Evolutionary conservation across 352 stramenopile genomes (phyloP).

Genomic region (Aphanomyces invadans): DNA sequence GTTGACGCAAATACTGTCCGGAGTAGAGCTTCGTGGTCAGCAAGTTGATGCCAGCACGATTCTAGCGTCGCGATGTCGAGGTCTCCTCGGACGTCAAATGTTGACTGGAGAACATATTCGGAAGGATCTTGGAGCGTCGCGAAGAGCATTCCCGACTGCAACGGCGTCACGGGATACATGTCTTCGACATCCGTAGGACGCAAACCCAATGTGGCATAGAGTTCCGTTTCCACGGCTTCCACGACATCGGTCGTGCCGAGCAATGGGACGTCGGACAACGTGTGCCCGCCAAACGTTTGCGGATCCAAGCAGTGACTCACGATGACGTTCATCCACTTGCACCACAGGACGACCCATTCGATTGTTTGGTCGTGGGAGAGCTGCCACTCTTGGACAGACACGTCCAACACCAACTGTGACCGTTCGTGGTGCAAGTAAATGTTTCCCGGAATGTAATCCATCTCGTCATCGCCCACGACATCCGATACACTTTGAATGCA

Average conservation of each 20-base stretch:
- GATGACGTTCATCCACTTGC: neutral
- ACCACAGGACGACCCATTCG: neutral
- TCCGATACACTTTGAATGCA: neutral
- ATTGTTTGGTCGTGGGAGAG: neutral
- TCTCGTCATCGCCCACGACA: neutral
- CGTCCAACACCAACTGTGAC: neutral
- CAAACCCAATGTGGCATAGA: no score
- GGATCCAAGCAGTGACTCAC: neutral
- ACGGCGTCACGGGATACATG: neutral
- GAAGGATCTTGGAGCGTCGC: neutral
- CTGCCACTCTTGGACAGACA: neutral
- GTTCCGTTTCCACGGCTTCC: neutral
- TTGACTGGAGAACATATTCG: neutral
- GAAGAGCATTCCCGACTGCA: slow-evolving; percentile 2
- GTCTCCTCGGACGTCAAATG: neutral
- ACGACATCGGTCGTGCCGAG: neutral
- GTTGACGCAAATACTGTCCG: neutral
- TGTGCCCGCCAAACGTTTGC: neutral
- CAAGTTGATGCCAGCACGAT: neutral
- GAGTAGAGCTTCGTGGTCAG: neutral
- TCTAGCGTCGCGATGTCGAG: neutral
- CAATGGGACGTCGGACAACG: neutral
- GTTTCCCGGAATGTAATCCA: neutral
- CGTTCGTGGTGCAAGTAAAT: neutral
- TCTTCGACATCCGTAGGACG: neutral